Evolutionary conservation across 2,329 filamentous ascomycete species (phyloP), one percentile per base, ranked within the genome.

Genomic region (Phaeosphaeria sp.): DNA sequence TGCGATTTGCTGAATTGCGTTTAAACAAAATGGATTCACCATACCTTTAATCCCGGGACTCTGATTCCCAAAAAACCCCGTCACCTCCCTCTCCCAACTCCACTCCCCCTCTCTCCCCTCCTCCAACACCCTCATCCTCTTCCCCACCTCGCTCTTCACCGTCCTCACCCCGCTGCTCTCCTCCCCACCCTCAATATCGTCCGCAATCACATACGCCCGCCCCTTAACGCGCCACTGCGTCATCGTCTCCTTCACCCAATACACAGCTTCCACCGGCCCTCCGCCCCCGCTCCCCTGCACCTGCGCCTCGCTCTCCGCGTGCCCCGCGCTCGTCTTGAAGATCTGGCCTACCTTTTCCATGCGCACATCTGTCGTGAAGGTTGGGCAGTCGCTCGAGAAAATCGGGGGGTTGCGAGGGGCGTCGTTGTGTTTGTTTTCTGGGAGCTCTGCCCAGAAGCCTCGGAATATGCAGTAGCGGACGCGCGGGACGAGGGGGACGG

Each of bases 191-290:
- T 89, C 83, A 56, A 89, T 85, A 66, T 93, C 91, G 49, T 84
- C 82, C 0, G 87, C 91, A 30, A 98, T 81, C 4, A 97, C 80
- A 79, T 89, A 95, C 18, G 90, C 91, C 57, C 81, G 82, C 1
- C 94, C 94, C 48, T 88, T 87, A 33, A 98, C 76, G 57, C 94
- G 86, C 94, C 94, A 98, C 80, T 98, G 94, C 17, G 87, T 90
- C 75, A 82, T 85, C 5, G 83, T 81, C 44, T 89, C 85, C 63
- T 86, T 84, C 9, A 88, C 81, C 94, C 93, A 98, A 75, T 91
- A 95, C 11, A 92, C 86, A 6, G 89, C 91, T 78, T 97, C 94
- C n/a, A 94, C 87, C 2, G 85, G 83, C 1, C 87, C 87, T 40
- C 92, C 88, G 36, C 89, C 84, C 9, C 88, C 88, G 60, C 82